A percentile compares a stretch with the other conserved stretches of the same genome.
These are phyloP conservation scores for Aspergillus oerlinghausenensis DNA, from an alignment of 2,329 filamentous ascomycete species.

Conservation along the genomic window DNA sequence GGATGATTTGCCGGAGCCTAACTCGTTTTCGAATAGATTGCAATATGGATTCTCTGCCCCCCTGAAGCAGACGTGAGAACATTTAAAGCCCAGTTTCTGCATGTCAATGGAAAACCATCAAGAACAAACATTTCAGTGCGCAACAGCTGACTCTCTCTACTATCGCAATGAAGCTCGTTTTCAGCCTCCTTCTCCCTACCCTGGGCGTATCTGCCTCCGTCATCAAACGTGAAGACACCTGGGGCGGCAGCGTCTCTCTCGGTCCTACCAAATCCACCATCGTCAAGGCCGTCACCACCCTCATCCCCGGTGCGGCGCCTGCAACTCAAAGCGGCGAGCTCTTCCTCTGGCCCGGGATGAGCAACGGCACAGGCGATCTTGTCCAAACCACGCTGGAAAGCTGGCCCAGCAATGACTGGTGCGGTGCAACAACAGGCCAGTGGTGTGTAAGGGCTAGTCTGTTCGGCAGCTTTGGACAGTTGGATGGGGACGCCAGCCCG, in stretches of 20 bases:
- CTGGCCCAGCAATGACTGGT: slow-evolving; percentile 41
- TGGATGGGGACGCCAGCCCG: slow-evolving; percentile 21
- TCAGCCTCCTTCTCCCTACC: slow-evolving; percentile 15
- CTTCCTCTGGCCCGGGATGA: slow-evolving; percentile 45
- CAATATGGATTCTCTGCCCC: not conserved
- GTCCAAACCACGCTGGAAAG: slow-evolving; percentile 41
- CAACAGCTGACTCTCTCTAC: not conserved
- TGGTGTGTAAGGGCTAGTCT: slow-evolving; percentile 42
- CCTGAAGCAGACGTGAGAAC: not conserved
- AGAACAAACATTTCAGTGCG: not conserved
- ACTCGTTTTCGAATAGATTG: not conserved
- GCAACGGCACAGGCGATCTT: slow-evolving; percentile 43
- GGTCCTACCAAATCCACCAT: slow-evolving; percentile 37
- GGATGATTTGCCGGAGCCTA: not conserved
- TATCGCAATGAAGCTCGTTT: slow-evolving; percentile 4
- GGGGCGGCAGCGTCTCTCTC: slow-evolving; percentile 38
- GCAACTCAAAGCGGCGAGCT: slow-evolving; percentile 35
- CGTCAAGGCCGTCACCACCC: slow-evolving; percentile 36
- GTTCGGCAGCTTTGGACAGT: slow-evolving; percentile 41
- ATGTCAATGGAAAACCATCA: not conserved
- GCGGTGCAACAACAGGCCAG: slow-evolving; percentile 35
- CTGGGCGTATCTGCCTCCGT: not conserved
- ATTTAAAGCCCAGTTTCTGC: not conserved
- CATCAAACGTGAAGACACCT: slow-evolving; percentile 25
- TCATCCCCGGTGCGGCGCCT: slow-evolving; percentile 39